These are phyloP conservation scores for Lotus japonicus DNA, from an alignment of 306 rosid species.

Conservation along the genomic window DNA sequence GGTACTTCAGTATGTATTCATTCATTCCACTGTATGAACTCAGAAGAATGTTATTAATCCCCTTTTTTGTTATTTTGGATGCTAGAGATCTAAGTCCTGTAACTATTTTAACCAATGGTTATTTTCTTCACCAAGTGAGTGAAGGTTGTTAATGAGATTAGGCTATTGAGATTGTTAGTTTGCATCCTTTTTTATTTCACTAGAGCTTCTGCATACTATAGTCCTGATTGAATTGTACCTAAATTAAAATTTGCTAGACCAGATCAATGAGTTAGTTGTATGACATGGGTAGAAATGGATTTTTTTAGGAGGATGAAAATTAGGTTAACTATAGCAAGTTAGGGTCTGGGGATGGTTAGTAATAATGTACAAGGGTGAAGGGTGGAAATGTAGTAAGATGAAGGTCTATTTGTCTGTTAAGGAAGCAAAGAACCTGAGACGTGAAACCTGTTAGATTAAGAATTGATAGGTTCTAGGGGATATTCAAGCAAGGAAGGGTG, in stretches of 20 bases:
- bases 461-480: neutral
- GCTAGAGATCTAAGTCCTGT: neutral
- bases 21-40: slow-evolving; percentile 19
- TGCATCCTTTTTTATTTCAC: neutral
- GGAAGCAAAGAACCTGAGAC: neutral
- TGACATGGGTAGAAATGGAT: neutral
- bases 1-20: slow-evolving; percentile 78
- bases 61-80: neutral
- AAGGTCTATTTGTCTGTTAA: neutral
- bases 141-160: neutral
- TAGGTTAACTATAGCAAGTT: neutral
- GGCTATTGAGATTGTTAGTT: no score
- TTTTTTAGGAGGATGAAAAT: neutral
- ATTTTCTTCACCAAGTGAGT: slow-evolving; percentile 8
- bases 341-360: neutral
- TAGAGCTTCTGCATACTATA: neutral
- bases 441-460: neutral
- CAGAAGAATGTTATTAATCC: neutral
- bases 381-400: neutral
- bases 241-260: neutral
- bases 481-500: neutral
- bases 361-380: neutral
- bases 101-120: neutral
- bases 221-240: neutral
- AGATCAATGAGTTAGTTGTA: neutral